Evolutionary conservation across 2,329 filamentous ascomycete genomes (phyloP), one percentile per base, ranked within the genome.

Genomic region (Lecanosticta acicola): DNA sequence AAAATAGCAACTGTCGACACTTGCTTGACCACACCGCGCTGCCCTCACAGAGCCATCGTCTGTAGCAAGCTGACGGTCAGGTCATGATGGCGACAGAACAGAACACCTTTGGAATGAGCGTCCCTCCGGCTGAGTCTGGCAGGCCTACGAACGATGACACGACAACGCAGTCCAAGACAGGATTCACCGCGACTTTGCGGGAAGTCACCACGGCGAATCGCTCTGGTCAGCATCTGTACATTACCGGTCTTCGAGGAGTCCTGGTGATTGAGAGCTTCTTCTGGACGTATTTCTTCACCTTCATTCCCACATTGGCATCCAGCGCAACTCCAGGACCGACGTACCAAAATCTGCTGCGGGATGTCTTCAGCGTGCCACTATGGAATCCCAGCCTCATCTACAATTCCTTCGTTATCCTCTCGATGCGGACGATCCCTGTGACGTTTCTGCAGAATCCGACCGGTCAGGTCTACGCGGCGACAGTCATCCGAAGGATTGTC

Each of bases 351-450:
- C 55, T 71, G 20, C 54, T 75, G 21, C 67, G 71, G 39, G 71
- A 73, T 46, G 64, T 68, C 1, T 60, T 75, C 33, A 69, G 68
- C 0, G 66, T 72, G 11, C 56, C 74, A 3, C 66, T 72, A 46
- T 73, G 69, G 68, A 72, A 74, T 49, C 62, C 68, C 26, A 64
- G 65, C 24, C 59, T 74, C 46, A 67, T 75, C 42, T 70, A 70
- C 57, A 68, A 68, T 17, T 68, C 66, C 59, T 65, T 74, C 56
- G 67, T 75, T 49, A 61, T 73, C 18, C 59, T 75, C 16, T 72
- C 70, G 3, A 70, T 68, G 4, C 67, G 72, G 9, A 67, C 66
- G 9, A 64, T 70, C 24, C 65, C 63, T 26, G 60, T 73, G 2
- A 68, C 68, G 3, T 75, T 71, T 45, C 59, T 75, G 26, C 51